These are phyloP conservation scores for Punctularia strigosozonata DNA, from an alignment of 768 basidiomycete genomes.

Conservation along the genomic window DNA sequence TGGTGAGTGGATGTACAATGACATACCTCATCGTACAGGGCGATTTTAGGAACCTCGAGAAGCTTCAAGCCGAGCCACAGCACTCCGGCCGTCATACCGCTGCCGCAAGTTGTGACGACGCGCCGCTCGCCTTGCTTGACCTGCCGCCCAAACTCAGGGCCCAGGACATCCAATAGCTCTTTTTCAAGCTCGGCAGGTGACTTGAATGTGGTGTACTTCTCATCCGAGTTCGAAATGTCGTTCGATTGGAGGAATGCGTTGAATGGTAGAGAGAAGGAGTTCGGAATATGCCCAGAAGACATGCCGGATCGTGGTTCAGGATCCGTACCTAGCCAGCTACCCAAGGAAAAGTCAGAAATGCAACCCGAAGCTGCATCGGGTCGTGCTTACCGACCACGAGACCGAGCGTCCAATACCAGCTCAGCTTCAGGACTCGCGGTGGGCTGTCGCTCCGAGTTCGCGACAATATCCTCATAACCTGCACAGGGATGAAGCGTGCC, in stretches of 20 bases:
- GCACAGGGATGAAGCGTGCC: constrained; percentile 6
- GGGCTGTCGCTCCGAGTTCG: constrained; percentile 46
- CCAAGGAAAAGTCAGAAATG: too few species aligned
- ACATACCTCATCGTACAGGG: constrained; percentile 90
- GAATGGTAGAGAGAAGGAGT: constrained; percentile 81
- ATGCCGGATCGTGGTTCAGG: constrained; percentile 86
- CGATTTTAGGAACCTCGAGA: constrained; percentile 45
- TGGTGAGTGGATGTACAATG: constrained; percentile 1
- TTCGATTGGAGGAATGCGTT: constrained; percentile 48
- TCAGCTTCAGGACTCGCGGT: constrained; percentile 35
- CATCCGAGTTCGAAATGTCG: constrained; percentile 20
- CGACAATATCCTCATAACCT: constrained; percentile 78
- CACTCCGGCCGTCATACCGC: constrained; percentile 95
- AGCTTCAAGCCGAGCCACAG: constrained; percentile 87
- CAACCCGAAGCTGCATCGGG: too few species aligned
- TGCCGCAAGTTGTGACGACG: constrained; percentile 79
- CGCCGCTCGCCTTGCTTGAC: constrained; percentile 48
- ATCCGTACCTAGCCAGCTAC: constrained; percentile 67
- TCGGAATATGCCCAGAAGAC: constrained; percentile 86
- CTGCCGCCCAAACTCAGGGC: constrained; percentile 38
- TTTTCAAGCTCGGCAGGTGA: constrained; percentile 43
- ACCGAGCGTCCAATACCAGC: constrained; percentile 80
- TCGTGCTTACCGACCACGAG: constrained; percentile 64
- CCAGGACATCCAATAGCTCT: constrained; percentile 53
- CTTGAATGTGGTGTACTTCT: constrained; percentile 48